phyloP scores from a whole-genome alignment of 805 yeast species.

The Cyberlindnera xishuangbannaensis region DNA sequence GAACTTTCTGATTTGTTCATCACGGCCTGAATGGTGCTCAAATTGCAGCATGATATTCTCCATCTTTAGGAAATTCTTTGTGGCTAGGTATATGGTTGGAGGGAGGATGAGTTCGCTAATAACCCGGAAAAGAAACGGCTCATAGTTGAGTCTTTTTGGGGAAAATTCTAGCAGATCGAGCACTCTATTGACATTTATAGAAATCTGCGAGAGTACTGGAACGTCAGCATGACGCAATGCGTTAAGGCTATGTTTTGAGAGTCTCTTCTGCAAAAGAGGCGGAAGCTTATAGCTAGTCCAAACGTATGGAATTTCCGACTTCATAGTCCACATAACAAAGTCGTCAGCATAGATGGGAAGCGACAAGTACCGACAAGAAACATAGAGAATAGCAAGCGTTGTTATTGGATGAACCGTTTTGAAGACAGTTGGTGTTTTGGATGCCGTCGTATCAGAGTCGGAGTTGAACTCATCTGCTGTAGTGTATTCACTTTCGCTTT shows the following conservation, averaged over 20 bases:
- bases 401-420: background rate
- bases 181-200: background rate
- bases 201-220: background rate
- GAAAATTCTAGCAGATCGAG: background rate
- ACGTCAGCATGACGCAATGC: too few species aligned
- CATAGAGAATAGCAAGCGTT: constrained; percentile 37
- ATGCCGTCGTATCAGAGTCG: constrained; percentile 2
- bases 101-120: constrained; percentile 43
- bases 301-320: constrained; percentile 45
- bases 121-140: constrained; percentile 36
- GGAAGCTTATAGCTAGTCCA: background rate
- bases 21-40: background rate
- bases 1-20: constrained; percentile 30
- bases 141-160: constrained; percentile 19
- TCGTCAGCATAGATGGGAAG: constrained; percentile 48
- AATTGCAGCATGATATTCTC: constrained; percentile 7
- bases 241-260: too few species aligned
- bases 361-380: constrained; percentile 42
- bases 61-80: constrained; percentile 25
- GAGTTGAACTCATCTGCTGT: constrained; percentile 6
- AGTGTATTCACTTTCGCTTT: constrained; percentile 3
- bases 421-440: constrained; percentile 1
- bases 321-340: constrained; percentile 35
- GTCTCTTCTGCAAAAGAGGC: too few species aligned
- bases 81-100: constrained; percentile 38